These are phyloP conservation scores for Lodderomyces theae DNA, from an alignment of 1,139 yeast genomes.

Conservation along the genomic window DNA sequence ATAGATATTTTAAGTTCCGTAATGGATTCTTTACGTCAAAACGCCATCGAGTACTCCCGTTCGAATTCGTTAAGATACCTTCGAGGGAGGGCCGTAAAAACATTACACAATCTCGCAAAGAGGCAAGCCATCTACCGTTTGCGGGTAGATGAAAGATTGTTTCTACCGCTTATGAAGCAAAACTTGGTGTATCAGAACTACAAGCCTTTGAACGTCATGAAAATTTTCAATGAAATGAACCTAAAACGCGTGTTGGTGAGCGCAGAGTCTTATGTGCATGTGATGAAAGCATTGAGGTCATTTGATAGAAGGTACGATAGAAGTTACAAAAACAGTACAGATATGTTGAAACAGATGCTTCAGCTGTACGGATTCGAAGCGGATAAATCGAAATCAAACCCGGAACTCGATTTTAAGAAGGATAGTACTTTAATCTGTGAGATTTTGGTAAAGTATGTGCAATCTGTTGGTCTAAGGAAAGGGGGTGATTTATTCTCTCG, in stretches of 20 bases:
- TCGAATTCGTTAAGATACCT: neutral
- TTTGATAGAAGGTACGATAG: constrained; percentile 3
- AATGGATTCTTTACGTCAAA: constrained; percentile 1
- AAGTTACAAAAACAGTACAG: constrained; percentile 5
- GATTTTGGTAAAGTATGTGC: constrained; percentile 7
- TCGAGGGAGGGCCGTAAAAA: neutral
- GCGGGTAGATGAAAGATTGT: constrained; percentile 2
- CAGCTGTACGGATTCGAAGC: constrained; percentile 7
- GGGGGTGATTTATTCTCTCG: neutral
- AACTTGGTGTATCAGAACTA: neutral
- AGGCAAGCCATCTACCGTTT: neutral
- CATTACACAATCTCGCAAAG: neutral
- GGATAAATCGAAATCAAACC: neutral
- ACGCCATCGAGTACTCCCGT: neutral
- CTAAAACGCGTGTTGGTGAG: constrained; percentile 1
- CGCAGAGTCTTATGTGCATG: constrained; percentile 8
- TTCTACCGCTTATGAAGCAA: constrained; percentile 3
- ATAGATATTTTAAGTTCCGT: neutral
- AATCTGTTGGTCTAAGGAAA: constrained; percentile 4
- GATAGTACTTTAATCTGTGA: constrained; percentile 6
- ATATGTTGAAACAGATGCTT: constrained; percentile 6
- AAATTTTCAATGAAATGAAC: constrained; percentile 6
- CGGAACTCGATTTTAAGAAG: constrained; percentile 3
- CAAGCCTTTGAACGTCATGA: constrained; percentile 1
- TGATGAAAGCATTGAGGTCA: constrained; percentile 1